Base-by-base conservation (phyloP, 2,329 filamentous ascomycete genomes). In the Aspergillaceae sp. region DNA sequence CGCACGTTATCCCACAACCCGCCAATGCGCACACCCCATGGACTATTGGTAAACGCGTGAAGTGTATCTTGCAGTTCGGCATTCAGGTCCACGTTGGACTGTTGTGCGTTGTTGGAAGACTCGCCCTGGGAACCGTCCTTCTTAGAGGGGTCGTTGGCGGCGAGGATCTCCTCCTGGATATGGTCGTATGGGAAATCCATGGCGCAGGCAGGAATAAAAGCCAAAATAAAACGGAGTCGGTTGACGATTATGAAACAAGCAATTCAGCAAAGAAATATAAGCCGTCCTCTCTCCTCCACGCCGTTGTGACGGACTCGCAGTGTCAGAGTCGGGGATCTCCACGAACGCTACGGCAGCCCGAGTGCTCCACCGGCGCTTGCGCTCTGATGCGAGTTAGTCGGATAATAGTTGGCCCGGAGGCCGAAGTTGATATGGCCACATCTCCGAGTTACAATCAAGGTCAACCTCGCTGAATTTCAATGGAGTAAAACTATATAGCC, bases 101-200 rank as follows among this genome's bases (percentile, higher is more conserved):
- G 56, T 48, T 61, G 54, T 8, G 26, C 9, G 41, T 57, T 46
- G 27, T 57, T 57, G 40, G 63, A 46, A 28, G 56, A 44, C 32
- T 79, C 46, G 70, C 70, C 67, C 33, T 79, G 42, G 73, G 67
- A 66, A 38, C 72, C 69, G 50, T 73, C 70, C 52, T 75, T 71
- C 33, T 70, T 65, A 32, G 59, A 51, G 42, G 57, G 50, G 47
- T 82, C 74, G 57, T 80, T 77, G 35, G 79, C 74, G 51, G 65
- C 51, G 56, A 87, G 77, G 43, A 81, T 78, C 65, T 92, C 84
- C 72, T 95, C 88, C 64, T 88, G 83, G 60, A 97, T 94, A 68
- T 95, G 89, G 63, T 98, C 92, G 77, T 97, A 98, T 40, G 90
- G 90, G 62, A 94, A 77, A 79, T 98, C 92, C 92, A 98, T 97